Evolutionary conservation across 768 basidiomycete species (phyloP).

Genomic region (Phanerochaete carnosa): DNA sequence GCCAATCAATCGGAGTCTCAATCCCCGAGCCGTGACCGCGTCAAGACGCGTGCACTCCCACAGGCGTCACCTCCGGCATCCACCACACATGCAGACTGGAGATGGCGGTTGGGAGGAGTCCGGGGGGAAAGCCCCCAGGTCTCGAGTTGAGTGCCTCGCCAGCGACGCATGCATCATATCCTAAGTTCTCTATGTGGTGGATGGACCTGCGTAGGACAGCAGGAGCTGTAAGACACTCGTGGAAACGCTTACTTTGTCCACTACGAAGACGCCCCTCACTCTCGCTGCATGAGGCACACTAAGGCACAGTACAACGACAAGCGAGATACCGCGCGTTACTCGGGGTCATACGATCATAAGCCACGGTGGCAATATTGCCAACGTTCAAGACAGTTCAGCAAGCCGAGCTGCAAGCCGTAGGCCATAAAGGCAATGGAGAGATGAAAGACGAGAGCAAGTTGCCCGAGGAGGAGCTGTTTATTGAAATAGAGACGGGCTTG

Average conservation of each 20-base stretch:
- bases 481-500: neutral
- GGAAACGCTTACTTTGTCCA: too few species aligned
- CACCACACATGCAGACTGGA: too few species aligned
- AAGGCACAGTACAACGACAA: neutral
- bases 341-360: neutral
- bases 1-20: neutral
- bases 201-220: too few species aligned
- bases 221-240: too few species aligned
- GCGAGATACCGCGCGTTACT: neutral
- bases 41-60: neutral
- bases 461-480: neutral
- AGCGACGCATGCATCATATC: too few species aligned
- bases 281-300: neutral
- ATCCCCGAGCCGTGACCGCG: neutral
- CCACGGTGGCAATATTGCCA: too few species aligned
- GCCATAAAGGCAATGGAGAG: neutral
- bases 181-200: too few species aligned
- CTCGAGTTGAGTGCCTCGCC: too few species aligned
- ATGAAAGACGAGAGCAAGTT: neutral
- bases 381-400: too few species aligned
- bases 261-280: neutral
- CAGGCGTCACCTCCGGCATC: too few species aligned
- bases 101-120: too few species aligned
- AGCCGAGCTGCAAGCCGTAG: neutral
- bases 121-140: too few species aligned